Evolutionary conservation across 768 basidiomycete species (phyloP), one percentile per base, ranked within the genome.

Genomic region (Austroboletus festivus): DNA sequence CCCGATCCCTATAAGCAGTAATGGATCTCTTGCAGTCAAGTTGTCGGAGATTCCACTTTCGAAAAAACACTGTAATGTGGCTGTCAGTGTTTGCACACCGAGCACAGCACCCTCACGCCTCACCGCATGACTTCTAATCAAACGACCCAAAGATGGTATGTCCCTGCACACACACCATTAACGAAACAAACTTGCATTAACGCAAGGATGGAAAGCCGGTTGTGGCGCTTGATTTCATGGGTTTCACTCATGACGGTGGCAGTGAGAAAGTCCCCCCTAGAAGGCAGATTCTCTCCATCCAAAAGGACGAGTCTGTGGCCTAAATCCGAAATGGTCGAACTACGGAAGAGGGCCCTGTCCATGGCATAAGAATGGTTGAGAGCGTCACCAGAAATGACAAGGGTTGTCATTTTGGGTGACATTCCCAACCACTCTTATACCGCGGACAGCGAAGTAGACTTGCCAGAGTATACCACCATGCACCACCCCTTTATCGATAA

Each of bases 401-500:
- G n/a, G n/a, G n/a, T n/a, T n/a, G n/a, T n/a, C n/a, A n/a, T n/a
- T n/a, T n/a, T n/a, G n/a, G n/a, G n/a, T n/a, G n/a, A n/a, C n/a
- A n/a, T 39, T 19, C 22, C 31, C n/a, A 15, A 19, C 8, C 33
- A 5, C 28, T 51, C 28, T 45, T 61, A 61, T 56, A 62, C 26
- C 33, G 23, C 8, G 28, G 19, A 3, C 28, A 23, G 35, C 28
- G 8, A 22, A 5, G 37, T 22, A 13, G 31, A 31, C 30, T n/a
- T 18, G 23, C 23, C 31, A 20, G 12, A 46, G 45, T 21, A 13
- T 16, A 19, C 16, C 38, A 37, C 33, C 40, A 63, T 63, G 62
- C 46, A 56, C 9, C 58, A 54, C 52, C 59, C 54, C 20, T 51
- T 70, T 59, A 74, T 78, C 64, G 71, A 77, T 45, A 70, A 73